These are phyloP conservation scores for Coriaria nepalensis DNA, from an alignment of 306 rosid species.

Conservation along the genomic window DNA sequence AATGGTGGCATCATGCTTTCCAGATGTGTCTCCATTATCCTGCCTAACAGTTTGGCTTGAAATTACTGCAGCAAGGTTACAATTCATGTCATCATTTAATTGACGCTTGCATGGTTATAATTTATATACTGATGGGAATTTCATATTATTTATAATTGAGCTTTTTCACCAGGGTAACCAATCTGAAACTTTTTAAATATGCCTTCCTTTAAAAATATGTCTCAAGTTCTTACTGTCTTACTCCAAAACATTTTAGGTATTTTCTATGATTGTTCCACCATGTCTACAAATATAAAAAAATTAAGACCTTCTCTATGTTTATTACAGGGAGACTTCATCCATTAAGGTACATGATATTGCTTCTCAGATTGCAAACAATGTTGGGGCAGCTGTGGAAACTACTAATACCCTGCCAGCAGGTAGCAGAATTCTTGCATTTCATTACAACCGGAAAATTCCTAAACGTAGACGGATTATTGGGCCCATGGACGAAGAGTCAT, in stretches of 20 bases:
- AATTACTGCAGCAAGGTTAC: constrained; percentile 94
- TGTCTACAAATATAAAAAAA: constrained; percentile 3
- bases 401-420: constrained; percentile 54
- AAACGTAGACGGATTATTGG: constrained; percentile 65
- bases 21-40: constrained; percentile 77
- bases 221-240: not conserved
- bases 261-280: not conserved
- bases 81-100: constrained; percentile 15
- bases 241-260: not conserved
- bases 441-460: constrained; percentile 66
- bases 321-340: constrained; percentile 81
- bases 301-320: constrained; percentile 20
- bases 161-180: not conserved
- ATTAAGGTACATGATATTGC: constrained; percentile 90
- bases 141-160: not conserved
- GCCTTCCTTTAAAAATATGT: too few relatives aligned
- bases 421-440: constrained; percentile 52
- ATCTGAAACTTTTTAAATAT: too few relatives aligned
- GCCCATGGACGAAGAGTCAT: constrained; percentile 28
- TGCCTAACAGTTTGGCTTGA: constrained; percentile 91
- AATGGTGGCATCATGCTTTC: constrained; percentile 88
- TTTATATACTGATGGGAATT: not conserved
- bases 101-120: constrained; percentile 14
- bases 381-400: constrained; percentile 86
- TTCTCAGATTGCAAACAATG: constrained; percentile 73